A percentile compares a stretch with the other conserved stretches of the same genome.
These are phyloP conservation scores for Botryosphaeria agaves DNA, from an alignment of 2,329 filamentous ascomycete genomes.

Conservation along the genomic window DNA sequence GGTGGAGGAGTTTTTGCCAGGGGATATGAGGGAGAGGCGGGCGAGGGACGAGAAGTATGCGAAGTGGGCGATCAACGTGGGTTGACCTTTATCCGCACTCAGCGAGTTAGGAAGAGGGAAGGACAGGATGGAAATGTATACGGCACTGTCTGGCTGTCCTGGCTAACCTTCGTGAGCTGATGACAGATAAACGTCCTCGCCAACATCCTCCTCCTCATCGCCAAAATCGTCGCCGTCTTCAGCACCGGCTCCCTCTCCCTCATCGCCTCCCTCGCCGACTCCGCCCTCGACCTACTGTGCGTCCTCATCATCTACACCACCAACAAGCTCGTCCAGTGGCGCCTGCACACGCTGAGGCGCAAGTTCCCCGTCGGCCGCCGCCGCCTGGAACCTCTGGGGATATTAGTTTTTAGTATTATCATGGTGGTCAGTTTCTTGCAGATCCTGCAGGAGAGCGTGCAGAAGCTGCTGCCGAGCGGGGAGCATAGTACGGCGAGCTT, in stretches of 20 bases:
- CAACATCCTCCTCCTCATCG: slow-evolving; percentile 37
- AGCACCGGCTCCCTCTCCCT: slow-evolving; percentile 42
- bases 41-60: slow-evolving; percentile 29
- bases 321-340: slow-evolving; percentile 41
- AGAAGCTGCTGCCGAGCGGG: slow-evolving; percentile 35
- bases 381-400: slow-evolving; percentile 42
- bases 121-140: too few relatives aligned
- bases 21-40: slow-evolving; percentile 34
- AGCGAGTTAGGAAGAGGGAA: too few relatives aligned
- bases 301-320: slow-evolving; percentile 44
- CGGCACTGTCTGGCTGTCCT: too few relatives aligned
- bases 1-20: slow-evolving; percentile 36
- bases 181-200: slow-evolving; percentile 41
- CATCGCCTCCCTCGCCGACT: slow-evolving; percentile 44
- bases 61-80: slow-evolving; percentile 37
- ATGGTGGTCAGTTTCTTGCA: slow-evolving; percentile 47
- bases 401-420: slow-evolving; percentile 44
- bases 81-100: slow-evolving; percentile 2
- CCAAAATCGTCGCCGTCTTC: slow-evolving; percentile 37
- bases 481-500: slow-evolving; percentile 32
- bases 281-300: slow-evolving; percentile 41
- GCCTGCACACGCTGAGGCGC: slow-evolving; percentile 29
- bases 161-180: slow-evolving; percentile 8
- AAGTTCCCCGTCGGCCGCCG: slow-evolving; percentile 40
- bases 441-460: slow-evolving; percentile 42